Percentiles rank a stretch among this genome's conserved stretches.
These are phyloP conservation scores for Starmerella etchellsii DNA, from an alignment of 805 yeast species.

Conservation along the genomic window DNA sequence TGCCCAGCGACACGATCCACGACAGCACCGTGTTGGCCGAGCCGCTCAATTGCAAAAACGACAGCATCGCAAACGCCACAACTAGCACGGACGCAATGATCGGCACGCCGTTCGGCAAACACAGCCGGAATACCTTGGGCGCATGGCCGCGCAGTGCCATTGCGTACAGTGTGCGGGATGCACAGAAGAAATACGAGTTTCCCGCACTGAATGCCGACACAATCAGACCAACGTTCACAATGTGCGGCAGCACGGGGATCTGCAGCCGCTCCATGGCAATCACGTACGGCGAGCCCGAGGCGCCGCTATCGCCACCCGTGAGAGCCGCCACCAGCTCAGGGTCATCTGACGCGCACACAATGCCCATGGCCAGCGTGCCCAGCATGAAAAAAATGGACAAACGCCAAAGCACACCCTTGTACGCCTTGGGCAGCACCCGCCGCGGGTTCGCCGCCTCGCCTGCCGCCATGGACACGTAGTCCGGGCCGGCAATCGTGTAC, in stretches of 20 bases:
- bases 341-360: conserved; percentile 59
- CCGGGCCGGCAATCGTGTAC: conserved; percentile 78
- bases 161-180: conserved; percentile 56
- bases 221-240: conserved; percentile 66
- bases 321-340: conserved; percentile 46
- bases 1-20: conserved; percentile 62
- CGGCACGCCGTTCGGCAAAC: conserved; percentile 61
- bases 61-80: conserved; percentile 47
- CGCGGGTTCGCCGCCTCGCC: conserved; percentile 69
- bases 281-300: conserved; percentile 69
- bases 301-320: conserved; percentile 54
- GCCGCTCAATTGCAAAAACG: conserved; percentile 50
- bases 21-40: conserved; percentile 50
- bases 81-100: conserved; percentile 39
- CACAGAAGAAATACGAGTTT: conserved; percentile 63
- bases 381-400: conserved; percentile 55
- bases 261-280: conserved; percentile 58
- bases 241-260: conserved; percentile 55
- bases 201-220: conserved; percentile 75
- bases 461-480: conserved; percentile 72
- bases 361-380: conserved; percentile 68
- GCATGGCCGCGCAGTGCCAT: conserved; percentile 62
- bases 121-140: conserved; percentile 49
- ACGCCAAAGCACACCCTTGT: conserved; percentile 59
- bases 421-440: conserved; percentile 61